Percentiles rank a stretch among this genome's conserved stretches.
Evolutionary conservation across 495 filamentous ascomycete genomes (phyloP).

Genomic region (Penicillium ucsense): DNA sequence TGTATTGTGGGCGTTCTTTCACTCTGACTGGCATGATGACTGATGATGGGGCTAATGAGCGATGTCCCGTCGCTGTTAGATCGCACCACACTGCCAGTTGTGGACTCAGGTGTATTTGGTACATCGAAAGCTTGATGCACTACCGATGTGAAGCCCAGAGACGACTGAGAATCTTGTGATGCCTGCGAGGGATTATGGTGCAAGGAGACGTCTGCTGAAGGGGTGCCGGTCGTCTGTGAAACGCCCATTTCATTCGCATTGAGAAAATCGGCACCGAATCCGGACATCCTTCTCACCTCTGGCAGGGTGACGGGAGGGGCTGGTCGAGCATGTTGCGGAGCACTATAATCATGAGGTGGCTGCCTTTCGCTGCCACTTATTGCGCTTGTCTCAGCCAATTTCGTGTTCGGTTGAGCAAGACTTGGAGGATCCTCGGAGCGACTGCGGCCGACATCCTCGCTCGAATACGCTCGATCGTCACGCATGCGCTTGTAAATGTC

Average conservation of each 20-base stretch:
- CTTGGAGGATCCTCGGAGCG: not conserved
- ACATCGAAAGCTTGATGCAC: constrained; percentile 65
- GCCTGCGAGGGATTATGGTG: constrained; percentile 42
- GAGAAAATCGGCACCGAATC: constrained; percentile 45
- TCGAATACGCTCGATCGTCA: constrained; percentile 45
- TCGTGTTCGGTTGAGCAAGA: not conserved
- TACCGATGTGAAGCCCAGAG: constrained; percentile 50
- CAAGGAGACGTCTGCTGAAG: constrained; percentile 20
- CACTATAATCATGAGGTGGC: not conserved
- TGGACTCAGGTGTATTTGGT: constrained; percentile 48
- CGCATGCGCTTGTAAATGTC: constrained; percentile 71
- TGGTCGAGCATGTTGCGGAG: constrained; percentile 6
- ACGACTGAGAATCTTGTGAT: constrained; percentile 19
- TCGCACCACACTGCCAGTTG: constrained; percentile 38
- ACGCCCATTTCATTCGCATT: constrained; percentile 3
- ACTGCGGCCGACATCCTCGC: constrained; percentile 10
- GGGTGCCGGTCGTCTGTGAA: constrained; percentile 10
- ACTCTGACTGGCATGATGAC: constrained; percentile 29
- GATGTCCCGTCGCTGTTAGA: constrained; percentile 58
- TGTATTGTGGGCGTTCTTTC: constrained; percentile 46
- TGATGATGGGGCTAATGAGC: constrained; percentile 61
- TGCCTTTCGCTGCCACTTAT: not conserved
- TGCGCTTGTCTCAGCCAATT: not conserved
- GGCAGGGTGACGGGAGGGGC: constrained; percentile 37
- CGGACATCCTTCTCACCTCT: constrained; percentile 54